A percentile compares a stretch with the other conserved stretches of the same genome.
These are phyloP conservation scores for Kwoniella sp. DNA, from an alignment of 768 basidiomycete species.

Conservation along the genomic window DNA sequence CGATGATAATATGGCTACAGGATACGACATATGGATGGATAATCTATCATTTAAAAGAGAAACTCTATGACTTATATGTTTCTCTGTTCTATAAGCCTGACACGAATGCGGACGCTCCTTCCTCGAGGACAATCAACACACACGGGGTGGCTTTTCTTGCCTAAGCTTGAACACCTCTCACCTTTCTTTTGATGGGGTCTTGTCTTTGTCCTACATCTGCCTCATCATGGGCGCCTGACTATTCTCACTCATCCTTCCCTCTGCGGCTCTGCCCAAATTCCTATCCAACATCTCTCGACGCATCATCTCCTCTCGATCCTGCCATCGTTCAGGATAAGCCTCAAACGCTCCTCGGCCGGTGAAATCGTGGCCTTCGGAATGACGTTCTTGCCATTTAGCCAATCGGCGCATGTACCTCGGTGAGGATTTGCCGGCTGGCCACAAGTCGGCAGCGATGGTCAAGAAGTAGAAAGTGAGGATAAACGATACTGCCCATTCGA, in stretches of 20 bases:
- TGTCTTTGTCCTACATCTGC: too few species aligned
- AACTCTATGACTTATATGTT: too few species aligned
- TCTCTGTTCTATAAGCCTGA: too few species aligned
- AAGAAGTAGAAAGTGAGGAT: constrained; percentile 54
- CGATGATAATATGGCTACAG: too few species aligned
- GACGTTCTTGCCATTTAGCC: constrained; percentile 53
- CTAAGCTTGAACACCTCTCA: too few species aligned
- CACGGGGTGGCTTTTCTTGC: too few species aligned
- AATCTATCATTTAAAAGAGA: too few species aligned
- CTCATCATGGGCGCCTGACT: constrained; percentile 30
- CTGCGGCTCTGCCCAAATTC: constrained; percentile 19
- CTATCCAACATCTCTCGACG: constrained; percentile 34
- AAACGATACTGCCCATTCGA: constrained; percentile 56
- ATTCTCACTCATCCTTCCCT: constrained; percentile 11
- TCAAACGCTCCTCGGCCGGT: constrained; percentile 50
- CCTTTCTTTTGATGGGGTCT: too few species aligned
- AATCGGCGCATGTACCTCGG: constrained; percentile 54
- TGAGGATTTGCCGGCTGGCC: constrained; percentile 55
- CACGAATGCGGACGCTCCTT: too few species aligned
- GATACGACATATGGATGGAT: too few species aligned
- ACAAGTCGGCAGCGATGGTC: constrained; percentile 57
- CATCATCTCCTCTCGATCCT: constrained; percentile 32
- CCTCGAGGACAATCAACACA: too few species aligned
- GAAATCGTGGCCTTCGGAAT: constrained; percentile 50
- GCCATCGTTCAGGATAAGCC: constrained; percentile 48